Conservation (phyloP, 2,329 filamentous ascomycete species). For the Sporothrix brasiliensis region DNA sequence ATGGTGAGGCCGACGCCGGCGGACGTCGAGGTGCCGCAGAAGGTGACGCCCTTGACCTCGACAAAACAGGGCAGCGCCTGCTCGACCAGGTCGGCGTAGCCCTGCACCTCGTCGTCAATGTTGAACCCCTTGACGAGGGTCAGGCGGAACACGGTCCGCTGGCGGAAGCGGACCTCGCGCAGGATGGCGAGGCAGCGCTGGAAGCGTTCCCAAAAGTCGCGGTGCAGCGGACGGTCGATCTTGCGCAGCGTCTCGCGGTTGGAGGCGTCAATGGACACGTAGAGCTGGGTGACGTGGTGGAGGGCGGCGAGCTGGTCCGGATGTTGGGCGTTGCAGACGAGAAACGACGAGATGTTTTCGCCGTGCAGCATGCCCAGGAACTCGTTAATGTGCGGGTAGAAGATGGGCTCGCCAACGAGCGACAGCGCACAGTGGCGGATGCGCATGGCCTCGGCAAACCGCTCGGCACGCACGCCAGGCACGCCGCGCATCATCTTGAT, state of each 20-base stretch:
- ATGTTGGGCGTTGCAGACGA: constrained; percentile 97
- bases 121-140: constrained; percentile 99
- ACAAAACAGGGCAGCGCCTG: constrained; percentile 87
- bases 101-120: constrained; percentile 86
- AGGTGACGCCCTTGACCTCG: constrained; percentile 95
- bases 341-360: constrained; percentile 87
- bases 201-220: constrained; percentile 98
- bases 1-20: constrained; percentile 88
- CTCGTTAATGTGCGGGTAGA: constrained; percentile 96
- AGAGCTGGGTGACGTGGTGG: constrained; percentile 87
- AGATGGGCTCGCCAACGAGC: constrained; percentile 96
- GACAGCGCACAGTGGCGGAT: constrained; percentile 92
- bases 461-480: constrained; percentile 86
- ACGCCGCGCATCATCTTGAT: constrained; percentile 97
- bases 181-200: constrained; percentile 87
- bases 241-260: constrained; percentile 84
- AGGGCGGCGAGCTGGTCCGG: constrained; percentile 84
- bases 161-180: constrained; percentile 76
- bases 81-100: constrained; percentile 87
- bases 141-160: constrained; percentile 91
- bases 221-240: constrained; percentile 89
- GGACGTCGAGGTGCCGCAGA: constrained; percentile 87
- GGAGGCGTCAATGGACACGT: constrained; percentile 93
- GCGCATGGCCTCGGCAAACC: constrained; percentile 88
- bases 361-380: constrained; percentile 80